These are phyloP conservation scores for Lasiodiplodia sp. DNA, from an alignment of 2,329 filamentous ascomycete genomes.

Conservation along the genomic window DNA sequence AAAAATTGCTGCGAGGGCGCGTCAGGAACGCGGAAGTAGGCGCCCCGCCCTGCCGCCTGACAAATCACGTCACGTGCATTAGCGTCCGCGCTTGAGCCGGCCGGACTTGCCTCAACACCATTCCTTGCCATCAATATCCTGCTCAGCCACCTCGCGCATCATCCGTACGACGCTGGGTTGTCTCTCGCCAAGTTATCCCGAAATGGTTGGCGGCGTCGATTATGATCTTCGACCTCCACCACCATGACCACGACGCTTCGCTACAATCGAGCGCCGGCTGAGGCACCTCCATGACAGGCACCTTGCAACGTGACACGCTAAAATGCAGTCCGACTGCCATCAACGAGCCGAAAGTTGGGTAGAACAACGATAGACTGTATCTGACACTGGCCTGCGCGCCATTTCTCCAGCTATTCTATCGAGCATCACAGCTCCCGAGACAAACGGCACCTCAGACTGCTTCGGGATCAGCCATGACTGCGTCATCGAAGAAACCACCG, in stretches of 20 bases:
- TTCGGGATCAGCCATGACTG: neutral
- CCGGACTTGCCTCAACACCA: slow-evolving; percentile 6
- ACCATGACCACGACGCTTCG: neutral
- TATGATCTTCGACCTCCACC: neutral
- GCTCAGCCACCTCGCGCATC: neutral
- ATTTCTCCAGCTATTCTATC: neutral
- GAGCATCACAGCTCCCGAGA: neutral
- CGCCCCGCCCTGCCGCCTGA: slow-evolving; percentile 12
- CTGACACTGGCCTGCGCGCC: neutral
- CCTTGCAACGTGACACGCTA: neutral
- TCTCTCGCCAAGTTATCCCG: slow-evolving; percentile 1
- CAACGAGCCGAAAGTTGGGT: neutral
- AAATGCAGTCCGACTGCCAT: neutral
- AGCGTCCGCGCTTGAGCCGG: neutral
- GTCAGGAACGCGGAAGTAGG: slow-evolving; percentile 11
- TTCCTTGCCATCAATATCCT: slow-evolving; percentile 6
- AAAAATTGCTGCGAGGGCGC: neutral
- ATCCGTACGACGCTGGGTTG: slow-evolving; percentile 11
- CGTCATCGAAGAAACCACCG: neutral
- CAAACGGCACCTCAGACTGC: neutral
- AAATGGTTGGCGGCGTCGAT: neutral
- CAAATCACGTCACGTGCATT: slow-evolving; percentile 13
- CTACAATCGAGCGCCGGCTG: neutral
- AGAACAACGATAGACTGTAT: neutral
- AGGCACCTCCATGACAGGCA: neutral